Conservation (phyloP, 2,329 filamentous ascomycete species). For the Colletotrichum lentis region DNA sequence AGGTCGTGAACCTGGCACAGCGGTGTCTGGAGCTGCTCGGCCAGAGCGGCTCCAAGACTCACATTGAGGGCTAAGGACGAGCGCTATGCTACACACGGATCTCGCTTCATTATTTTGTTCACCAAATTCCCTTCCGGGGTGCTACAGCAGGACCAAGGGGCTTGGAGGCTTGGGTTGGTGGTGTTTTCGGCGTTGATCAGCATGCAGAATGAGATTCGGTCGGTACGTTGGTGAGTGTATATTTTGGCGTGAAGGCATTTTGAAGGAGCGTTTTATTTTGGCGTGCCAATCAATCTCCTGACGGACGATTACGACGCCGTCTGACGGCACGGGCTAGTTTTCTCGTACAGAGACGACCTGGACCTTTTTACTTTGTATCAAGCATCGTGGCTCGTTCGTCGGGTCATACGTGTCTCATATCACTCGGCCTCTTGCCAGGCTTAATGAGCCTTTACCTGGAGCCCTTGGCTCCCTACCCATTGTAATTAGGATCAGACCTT, state of each 20-base stretch:
- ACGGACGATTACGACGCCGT: conserved; percentile 11
- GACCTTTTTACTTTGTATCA: conserved; percentile 42
- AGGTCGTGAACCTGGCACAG: conserved; percentile 90
- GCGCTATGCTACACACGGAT: not conserved
- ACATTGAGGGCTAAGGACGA: conserved; percentile 75
- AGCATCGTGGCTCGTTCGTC: conserved; percentile 36
- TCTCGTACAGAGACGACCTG: conserved; percentile 24
- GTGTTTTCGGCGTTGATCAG: conserved; percentile 37
- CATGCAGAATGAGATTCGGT: conserved; percentile 38
- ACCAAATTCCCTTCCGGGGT: conserved; percentile 25
- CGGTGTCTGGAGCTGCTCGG: conserved; percentile 88
- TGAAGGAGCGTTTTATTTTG: conserved; percentile 36
- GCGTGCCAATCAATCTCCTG: conserved; percentile 15
- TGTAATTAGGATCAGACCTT: conserved; percentile 38
- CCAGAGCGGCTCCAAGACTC: conserved; percentile 76
- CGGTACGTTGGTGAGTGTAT: conserved; percentile 37
- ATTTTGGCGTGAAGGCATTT: conserved; percentile 38
- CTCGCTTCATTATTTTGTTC: conserved; percentile 26
- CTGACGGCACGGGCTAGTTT: conserved; percentile 10
- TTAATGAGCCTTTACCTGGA: conserved; percentile 33
- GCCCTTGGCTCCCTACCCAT: conserved; percentile 30
- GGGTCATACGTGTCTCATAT: conserved; percentile 31
- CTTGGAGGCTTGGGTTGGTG: conserved; percentile 25
- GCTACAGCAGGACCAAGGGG: conserved; percentile 28
- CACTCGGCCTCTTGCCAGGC: conserved; percentile 28